phyloP scores from a whole-genome alignment of 1,139 yeast genomes.

The Blastobotrys capitulatus region DNA sequence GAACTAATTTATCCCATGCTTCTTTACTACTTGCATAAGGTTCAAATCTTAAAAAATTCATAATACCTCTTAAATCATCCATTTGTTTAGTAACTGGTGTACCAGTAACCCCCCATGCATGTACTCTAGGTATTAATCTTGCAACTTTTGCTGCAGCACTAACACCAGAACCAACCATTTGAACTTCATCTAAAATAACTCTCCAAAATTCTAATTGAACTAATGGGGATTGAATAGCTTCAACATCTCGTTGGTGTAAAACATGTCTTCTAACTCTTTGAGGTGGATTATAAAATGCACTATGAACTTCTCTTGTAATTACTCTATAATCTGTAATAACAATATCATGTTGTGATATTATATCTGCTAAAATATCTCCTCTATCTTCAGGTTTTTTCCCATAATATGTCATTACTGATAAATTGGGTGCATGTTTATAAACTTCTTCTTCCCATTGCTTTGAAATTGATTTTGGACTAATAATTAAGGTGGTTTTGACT shows the following conservation, averaged over 20 bases:
- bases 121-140: slow-evolving; percentile 70
- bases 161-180: slow-evolving; percentile 73
- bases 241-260: slow-evolving; percentile 22
- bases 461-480: slow-evolving; percentile 79
- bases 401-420: slow-evolving; percentile 53
- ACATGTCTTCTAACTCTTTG: slow-evolving; percentile 14
- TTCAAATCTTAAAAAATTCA: slow-evolving; percentile 56
- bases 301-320: slow-evolving; percentile 70
- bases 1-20: slow-evolving; percentile 30
- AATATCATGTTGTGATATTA: slow-evolving; percentile 57
- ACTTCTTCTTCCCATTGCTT: slow-evolving; percentile 83
- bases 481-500: slow-evolving; percentile 68
- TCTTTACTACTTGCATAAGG: slow-evolving; percentile 48
- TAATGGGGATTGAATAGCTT: slow-evolving; percentile 50
- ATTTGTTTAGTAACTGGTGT: slow-evolving; percentile 74
- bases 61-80: slow-evolving; percentile 62
- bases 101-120: slow-evolving; percentile 97
- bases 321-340: slow-evolving; percentile 73
- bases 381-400: slow-evolving; percentile 40
- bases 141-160: slow-evolving; percentile 80
- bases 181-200: slow-evolving; percentile 87
- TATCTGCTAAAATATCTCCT: slow-evolving; percentile 38
- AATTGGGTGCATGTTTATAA: slow-evolving; percentile 49
- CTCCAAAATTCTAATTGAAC: slow-evolving; percentile 87
- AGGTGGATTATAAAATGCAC: slow-evolving; percentile 62